phyloP scores from a whole-genome alignment of 805 yeast genomes.

The Hanseniaspora vineae region DNA sequence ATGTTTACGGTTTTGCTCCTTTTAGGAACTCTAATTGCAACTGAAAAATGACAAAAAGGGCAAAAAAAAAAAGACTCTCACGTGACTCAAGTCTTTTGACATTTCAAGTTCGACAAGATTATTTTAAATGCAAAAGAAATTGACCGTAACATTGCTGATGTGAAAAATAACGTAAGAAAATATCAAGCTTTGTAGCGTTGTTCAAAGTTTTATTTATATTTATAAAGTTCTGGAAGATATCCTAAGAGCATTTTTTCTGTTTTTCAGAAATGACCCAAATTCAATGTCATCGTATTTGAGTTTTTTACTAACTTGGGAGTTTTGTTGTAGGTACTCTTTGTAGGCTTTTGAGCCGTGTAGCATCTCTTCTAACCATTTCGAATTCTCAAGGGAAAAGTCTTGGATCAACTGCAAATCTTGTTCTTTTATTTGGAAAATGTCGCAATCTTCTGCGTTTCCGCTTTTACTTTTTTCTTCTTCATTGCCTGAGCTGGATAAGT shows the following conservation, averaged over 20 bases:
- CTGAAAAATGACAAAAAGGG: too few relatives aligned
- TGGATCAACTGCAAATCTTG: slow-evolving; percentile 9
- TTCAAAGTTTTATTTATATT: not conserved
- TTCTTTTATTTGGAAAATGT: slow-evolving; percentile 10
- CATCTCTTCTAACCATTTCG: slow-evolving; percentile 9
- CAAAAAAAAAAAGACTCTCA: not conserved
- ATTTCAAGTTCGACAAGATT: too few relatives aligned
- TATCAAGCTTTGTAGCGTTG: too few relatives aligned
- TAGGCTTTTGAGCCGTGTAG: slow-evolving; percentile 9
- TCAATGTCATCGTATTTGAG: not conserved
- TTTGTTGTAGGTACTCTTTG: slow-evolving; percentile 7
- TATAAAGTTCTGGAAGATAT: not conserved
- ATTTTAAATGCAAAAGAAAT: too few relatives aligned
- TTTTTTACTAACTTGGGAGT: slow-evolving; percentile 1
- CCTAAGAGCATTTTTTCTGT: not conserved
- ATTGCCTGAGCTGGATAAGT: not conserved
- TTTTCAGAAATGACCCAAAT: not conserved
- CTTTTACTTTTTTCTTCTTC: slow-evolving; percentile 6
- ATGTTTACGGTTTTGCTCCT: not conserved
- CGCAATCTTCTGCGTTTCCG: slow-evolving; percentile 7
- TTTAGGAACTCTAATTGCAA: not conserved
- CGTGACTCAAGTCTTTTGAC: not conserved
- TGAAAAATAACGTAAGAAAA: too few relatives aligned
- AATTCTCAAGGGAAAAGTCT: slow-evolving; percentile 9
- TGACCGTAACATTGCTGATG: too few relatives aligned